Base-by-base conservation (phyloP, 2,329 filamentous ascomycete genomes). In the Talaromyces sp. region DNA sequence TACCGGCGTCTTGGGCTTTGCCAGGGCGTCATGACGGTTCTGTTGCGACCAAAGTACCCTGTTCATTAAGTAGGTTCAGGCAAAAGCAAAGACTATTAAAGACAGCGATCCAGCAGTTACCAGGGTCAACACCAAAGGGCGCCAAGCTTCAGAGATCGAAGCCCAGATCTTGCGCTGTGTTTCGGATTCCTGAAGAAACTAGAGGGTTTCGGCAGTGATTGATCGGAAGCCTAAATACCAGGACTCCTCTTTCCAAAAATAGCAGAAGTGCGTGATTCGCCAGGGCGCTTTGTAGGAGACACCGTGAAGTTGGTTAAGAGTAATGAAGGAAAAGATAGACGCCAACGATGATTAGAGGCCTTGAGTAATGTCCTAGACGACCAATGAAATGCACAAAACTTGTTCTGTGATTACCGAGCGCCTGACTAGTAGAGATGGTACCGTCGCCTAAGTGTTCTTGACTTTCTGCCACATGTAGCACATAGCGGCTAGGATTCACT, bases 311-410 rank as follows among this genome's bases (percentile, higher is more conserved):
- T 31, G 27, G 7, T 31, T 31, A 31, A 31, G 8, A 31, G 27
- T 31, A 54, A 54, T 27, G 56, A n/a, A 59, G 25, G 6, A 33
- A 59, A 58, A 64, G 22, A 43, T 64, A 64, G 56, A 43, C 54
- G 62, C 62, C 62, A 59, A 43, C 54, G 10, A 35, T 37, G 45
- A 61, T 31, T n/a, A 59, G 22, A 45, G 27, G 33, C 17, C 10
- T 41, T n/a, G 58, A 33, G 31, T 19, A 15, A 35, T 54, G 31
- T 54, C 41, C 54, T 19, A 15, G 8, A 31, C 17, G 22, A n/a
- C 61, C 61, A 57, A 63, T 57, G 15, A 63, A 15, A 35, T 54
- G 17, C 50, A 35, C 27, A n/a, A 54, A 13, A 22, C 17, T 13
- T 17, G 25, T n/a, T 52, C 27, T 52, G 15, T 52, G 49, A 22